Percentiles rank a stretch among this genome's conserved stretches.
Conservation (phyloP, 2,329 filamentous ascomycete species). For the Chaetomiaceae sp. region DNA sequence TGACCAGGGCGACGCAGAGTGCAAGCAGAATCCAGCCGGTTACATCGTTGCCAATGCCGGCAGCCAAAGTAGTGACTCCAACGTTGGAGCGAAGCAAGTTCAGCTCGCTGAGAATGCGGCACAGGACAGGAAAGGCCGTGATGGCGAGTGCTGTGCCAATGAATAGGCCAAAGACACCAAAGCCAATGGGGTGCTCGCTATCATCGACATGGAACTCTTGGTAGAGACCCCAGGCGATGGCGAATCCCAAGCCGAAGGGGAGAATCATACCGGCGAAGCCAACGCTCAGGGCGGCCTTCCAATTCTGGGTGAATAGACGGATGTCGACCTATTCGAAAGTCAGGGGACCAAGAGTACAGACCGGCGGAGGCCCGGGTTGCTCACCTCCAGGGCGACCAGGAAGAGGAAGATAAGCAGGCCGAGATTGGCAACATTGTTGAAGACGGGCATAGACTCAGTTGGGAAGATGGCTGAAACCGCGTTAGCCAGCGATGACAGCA, state of each 20-base stretch:
- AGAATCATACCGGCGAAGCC: slow-evolving; percentile 74
- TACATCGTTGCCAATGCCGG: slow-evolving; percentile 90
- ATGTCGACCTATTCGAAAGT: slow-evolving; percentile 72
- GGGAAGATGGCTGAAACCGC: slow-evolving; percentile 67
- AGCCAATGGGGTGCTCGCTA: slow-evolving; percentile 35
- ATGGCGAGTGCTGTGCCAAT: slow-evolving; percentile 92
- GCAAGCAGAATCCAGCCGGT: slow-evolving; percentile 88
- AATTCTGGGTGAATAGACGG: slow-evolving; percentile 70
- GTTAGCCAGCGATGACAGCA: slow-evolving; percentile 1
- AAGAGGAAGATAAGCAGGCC: slow-evolving; percentile 83
- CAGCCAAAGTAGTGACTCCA: slow-evolving; percentile 82
- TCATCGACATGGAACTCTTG: slow-evolving; percentile 54
- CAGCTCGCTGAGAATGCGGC: slow-evolving; percentile 86
- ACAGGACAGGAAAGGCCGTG: slow-evolving; percentile 86
- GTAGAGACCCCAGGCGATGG: slow-evolving; percentile 76
- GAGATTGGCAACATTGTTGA: slow-evolving; percentile 75
- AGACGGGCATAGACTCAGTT: slow-evolving; percentile 63
- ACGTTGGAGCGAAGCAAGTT: slow-evolving; percentile 80
- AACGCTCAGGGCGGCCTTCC: slow-evolving; percentile 73
- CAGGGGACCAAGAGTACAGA: slow-evolving; percentile 37
- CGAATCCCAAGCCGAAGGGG: slow-evolving; percentile 77
- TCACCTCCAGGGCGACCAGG: slow-evolving; percentile 70
- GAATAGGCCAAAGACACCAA: slow-evolving; percentile 61
- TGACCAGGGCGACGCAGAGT: slow-evolving; percentile 88
- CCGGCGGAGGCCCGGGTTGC: not conserved